Conservation (phyloP, 257 asterid genomes). For the Solanum gandarillasii region DNA sequence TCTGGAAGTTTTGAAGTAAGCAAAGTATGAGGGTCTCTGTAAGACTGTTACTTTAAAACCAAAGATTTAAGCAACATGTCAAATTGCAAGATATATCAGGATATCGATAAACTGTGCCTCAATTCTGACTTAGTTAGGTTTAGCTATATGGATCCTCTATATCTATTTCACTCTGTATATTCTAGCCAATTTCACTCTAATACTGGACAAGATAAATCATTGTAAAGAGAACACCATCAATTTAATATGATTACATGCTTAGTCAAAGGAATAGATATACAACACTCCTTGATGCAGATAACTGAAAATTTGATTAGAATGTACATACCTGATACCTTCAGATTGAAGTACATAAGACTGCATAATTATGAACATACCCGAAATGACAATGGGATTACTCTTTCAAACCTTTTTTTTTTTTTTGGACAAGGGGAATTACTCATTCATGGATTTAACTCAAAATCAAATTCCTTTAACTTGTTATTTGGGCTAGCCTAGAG, state of each 20-base stretch:
- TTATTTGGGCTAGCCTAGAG: background rate
- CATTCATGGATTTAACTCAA: background rate
- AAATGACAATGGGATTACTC: background rate
- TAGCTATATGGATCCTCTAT: background rate
- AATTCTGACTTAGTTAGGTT: background rate
- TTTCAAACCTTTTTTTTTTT: background rate
- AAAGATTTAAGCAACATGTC: background rate
- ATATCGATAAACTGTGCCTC: background rate
- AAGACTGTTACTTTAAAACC: background rate
- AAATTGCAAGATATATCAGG: background rate
- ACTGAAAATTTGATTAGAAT: background rate
- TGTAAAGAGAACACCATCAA: background rate
- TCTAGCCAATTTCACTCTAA: background rate
- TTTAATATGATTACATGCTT: background rate
- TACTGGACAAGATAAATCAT: background rate
- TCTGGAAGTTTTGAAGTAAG: slow-evolving; percentile 24
- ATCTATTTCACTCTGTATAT: background rate
- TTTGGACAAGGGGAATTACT: background rate
- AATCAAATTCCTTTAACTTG: background rate
- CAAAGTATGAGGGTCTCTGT: background rate
- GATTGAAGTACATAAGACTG: background rate
- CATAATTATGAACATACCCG: background rate
- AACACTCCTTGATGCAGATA: background rate
- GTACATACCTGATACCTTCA: background rate
- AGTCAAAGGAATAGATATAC: background rate